Evolutionary conservation across 768 basidiomycete species (phyloP).

Genomic region (Suillus brevipes): DNA sequence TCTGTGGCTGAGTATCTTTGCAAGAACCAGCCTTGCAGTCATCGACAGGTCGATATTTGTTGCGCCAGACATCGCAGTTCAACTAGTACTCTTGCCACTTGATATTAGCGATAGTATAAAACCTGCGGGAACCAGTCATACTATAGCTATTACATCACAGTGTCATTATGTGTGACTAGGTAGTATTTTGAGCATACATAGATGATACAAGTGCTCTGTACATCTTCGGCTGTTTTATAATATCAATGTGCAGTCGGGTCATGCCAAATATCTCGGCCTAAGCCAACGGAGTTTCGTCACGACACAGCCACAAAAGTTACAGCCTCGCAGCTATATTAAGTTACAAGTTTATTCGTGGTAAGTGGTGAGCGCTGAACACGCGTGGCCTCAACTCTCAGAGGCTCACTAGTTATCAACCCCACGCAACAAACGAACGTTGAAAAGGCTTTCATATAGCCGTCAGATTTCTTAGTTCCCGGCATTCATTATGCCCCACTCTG

Average conservation of each 20-base stretch:
- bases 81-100: slow-evolving; percentile 3
- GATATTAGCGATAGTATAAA: background rate
- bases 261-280: no score
- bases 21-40: slow-evolving; percentile 45
- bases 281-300: background rate
- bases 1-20: slow-evolving; percentile 43
- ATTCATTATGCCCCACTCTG: slow-evolving; percentile 41
- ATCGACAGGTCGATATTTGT: slow-evolving; percentile 49
- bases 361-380: background rate
- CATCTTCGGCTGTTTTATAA: no score
- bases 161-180: background rate
- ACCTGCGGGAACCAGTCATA: background rate
- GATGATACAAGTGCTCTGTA: no score
- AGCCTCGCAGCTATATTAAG: background rate
- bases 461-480: background rate
- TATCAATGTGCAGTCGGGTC: no score
- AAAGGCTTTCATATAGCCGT: background rate
- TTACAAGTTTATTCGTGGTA: background rate
- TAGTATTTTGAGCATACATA: background rate
- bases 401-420: background rate
- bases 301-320: slow-evolving; percentile 2
- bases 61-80: slow-evolving; percentile 42
- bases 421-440: background rate
- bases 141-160: background rate
- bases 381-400: background rate